Evolutionary conservation across 1,284 basidiomycete species (phyloP), one percentile per base, ranked within the genome.

Genomic region (Afroboletus lepidellus): DNA sequence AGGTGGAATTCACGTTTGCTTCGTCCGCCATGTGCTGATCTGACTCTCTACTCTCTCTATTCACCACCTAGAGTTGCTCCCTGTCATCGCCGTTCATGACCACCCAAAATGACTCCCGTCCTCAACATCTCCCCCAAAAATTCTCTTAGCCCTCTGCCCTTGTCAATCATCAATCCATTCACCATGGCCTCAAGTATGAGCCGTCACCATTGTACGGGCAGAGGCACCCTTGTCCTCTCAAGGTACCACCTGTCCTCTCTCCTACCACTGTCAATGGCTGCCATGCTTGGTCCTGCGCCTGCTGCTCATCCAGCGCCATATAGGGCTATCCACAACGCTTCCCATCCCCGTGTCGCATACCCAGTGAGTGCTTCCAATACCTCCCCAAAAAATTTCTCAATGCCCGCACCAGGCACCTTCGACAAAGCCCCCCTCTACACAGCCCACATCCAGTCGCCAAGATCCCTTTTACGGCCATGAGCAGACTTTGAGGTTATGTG

Each of bases 401-500:
- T 3, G 15, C 1, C 15, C 24, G 13, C 13, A n/a, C 8, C 48
- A 70, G 69, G 62, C 52, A 47, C 64, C 61, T 0, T 62, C 63
- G 0, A 45, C 53, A 6, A 68, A 71, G 27, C 68, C 65, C 0
- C 48, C 66, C 0, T 71, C 67, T 9, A 67, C 67, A 7, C 67
- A 71, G 50, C 69, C 65, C 3, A 51, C 55, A 0, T 55, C 54
- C 0, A 54, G 50, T 8, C 57, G 63, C 11, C 58, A 63, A 16
- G 90, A 93, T 67, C 84, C 84, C 0, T 94, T 80, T 69, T 91
- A 93, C 69, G 90, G 92, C 25, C 87, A 93, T 64, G 88, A 91
- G 71, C 74, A 76, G 41, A 76, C 82, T 60, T 63, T 80, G 0
- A 80, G 82, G 39, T 72, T 91, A 45, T 84, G 85, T 55, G 83